Evolutionary conservation across 495 filamentous ascomycete genomes (phyloP).

Genomic region (Talaromyces borbonicus): DNA sequence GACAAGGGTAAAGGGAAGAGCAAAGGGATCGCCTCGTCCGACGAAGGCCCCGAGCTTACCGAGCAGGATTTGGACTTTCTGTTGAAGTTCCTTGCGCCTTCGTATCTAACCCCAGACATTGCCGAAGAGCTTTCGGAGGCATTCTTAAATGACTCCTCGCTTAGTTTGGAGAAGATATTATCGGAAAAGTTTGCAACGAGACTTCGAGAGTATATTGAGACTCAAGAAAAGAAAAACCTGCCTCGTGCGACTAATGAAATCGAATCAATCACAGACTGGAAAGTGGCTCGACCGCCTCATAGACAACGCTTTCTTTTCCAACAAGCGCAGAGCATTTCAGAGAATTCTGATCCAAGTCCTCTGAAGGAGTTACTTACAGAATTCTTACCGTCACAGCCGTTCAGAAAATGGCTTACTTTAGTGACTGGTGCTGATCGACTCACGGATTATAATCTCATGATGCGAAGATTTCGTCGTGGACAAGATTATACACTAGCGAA

Average conservation of each 20-base stretch:
- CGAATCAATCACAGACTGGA: constrained; percentile 51
- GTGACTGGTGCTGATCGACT: constrained; percentile 60
- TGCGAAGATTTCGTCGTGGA: constrained; percentile 75
- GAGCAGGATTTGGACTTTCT: constrained; percentile 77
- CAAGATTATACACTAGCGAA: constrained; percentile 90
- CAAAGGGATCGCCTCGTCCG: constrained; percentile 30
- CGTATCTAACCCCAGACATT: constrained; percentile 90
- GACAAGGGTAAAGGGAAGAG: constrained; percentile 34
- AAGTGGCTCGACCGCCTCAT: constrained; percentile 78
- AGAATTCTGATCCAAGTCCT: constrained; percentile 31
- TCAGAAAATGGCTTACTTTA: constrained; percentile 78
- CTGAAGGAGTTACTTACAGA: constrained; percentile 66
- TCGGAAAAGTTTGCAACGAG: constrained; percentile 61
- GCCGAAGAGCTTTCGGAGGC: constrained; percentile 68
- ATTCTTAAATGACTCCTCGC: constrained; percentile 73
- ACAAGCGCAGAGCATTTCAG: constrained; percentile 28
- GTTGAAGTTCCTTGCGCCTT: constrained; percentile 77
- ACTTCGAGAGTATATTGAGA: constrained; percentile 57
- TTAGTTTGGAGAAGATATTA: constrained; percentile 69
- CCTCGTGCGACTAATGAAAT: constrained; percentile 43
- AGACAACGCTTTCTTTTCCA: constrained; percentile 90
- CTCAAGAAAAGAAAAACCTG: constrained; percentile 44
- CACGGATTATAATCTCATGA: constrained; percentile 57
- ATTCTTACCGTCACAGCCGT: constrained; percentile 75
- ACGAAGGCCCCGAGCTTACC: constrained; percentile 46